Evolutionary conservation across 129 eudicot genomes (phyloP), one percentile per base, ranked within the genome.

Genomic region (Artemisia tridentata): DNA sequence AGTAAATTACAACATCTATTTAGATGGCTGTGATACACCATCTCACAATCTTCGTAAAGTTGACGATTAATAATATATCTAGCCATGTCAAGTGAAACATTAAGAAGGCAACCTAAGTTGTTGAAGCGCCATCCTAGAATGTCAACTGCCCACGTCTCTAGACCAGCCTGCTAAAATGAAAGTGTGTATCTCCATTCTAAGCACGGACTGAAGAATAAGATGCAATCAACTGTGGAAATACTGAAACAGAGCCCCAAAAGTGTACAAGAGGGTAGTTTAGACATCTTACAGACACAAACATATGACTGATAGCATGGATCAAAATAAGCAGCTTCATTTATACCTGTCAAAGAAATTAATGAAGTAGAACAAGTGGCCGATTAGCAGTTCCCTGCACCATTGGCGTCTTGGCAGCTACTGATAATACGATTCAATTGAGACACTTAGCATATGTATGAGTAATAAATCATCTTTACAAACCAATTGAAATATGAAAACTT

Each of bases 121-220:
- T 91, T 86, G 84, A 92, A 92, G 25, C 98, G 92, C 98, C 96
- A 89, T 58, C 98, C 96, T 46, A 92, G 85, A 77, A 92, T 84
- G 82, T 92, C 96, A 38, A 92, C 38, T 11, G 87, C 96, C 98
- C 98, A 92, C 2, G 91, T 65, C 81, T 92, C 96, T 4, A 84
- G 65, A 20, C 89, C 96, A 41, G 90, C 88, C 74, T 89, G 92
- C 79, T 92, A 96, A 27, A 89, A 58, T 2, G 98, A 95, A 54
- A 85, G 83, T 0, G 87, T 75, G 80, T 81, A 85, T 75, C 98
- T 82, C 98, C 98, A 92, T 78, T 89, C 98, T 83, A 92, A 85
- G 81, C 96, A 89, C 18, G 96, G 85, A 84, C 98, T 92, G 92
- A 81, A 81, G 71, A 76, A 84, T 84, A 78, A 78, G 78, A 80